These are phyloP conservation scores for Naganishia albida DNA, from an alignment of 1,284 basidiomycete genomes.

Conservation along the genomic window DNA sequence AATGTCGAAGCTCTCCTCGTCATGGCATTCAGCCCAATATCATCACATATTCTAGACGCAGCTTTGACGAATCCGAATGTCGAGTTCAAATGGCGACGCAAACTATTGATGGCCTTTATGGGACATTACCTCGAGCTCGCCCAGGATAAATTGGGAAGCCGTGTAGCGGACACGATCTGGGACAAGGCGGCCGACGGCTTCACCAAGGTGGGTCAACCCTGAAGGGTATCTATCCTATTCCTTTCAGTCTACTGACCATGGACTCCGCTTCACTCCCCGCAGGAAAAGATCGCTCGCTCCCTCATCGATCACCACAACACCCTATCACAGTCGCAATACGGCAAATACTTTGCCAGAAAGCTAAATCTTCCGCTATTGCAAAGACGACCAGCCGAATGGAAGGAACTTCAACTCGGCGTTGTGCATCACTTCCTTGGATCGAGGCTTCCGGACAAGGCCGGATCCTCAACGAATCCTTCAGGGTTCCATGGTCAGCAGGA, in stretches of 20 bases:
- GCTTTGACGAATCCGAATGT: slow-evolving; percentile 71
- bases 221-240: not conserved
- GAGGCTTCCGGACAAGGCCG: slow-evolving; percentile 26
- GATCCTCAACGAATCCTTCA: slow-evolving; percentile 4
- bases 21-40: slow-evolving; percentile 69
- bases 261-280: slow-evolving; percentile 30
- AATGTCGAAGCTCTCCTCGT: slow-evolving; percentile 63
- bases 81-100: slow-evolving; percentile 66
- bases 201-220: slow-evolving; percentile 67
- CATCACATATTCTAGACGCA: slow-evolving; percentile 79
- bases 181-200: slow-evolving; percentile 76
- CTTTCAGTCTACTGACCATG: not conserved
- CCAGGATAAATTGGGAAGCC: slow-evolving; percentile 82
- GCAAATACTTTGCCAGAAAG: slow-evolving; percentile 78
- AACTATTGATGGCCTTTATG: slow-evolving; percentile 71
- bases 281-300: slow-evolving; percentile 87
- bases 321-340: slow-evolving; percentile 74
- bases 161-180: slow-evolving; percentile 85
- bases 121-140: slow-evolving; percentile 75
- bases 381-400: slow-evolving; percentile 79
- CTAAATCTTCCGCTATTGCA: slow-evolving; percentile 76
- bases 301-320: slow-evolving; percentile 68
- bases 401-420: slow-evolving; percentile 58
- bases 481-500: slow-evolving; percentile 39
- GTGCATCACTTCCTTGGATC: slow-evolving; percentile 52